phyloP scores from a whole-genome alignment of 2,329 filamentous ascomycete species.

The Passalora sequoiae region DNA sequence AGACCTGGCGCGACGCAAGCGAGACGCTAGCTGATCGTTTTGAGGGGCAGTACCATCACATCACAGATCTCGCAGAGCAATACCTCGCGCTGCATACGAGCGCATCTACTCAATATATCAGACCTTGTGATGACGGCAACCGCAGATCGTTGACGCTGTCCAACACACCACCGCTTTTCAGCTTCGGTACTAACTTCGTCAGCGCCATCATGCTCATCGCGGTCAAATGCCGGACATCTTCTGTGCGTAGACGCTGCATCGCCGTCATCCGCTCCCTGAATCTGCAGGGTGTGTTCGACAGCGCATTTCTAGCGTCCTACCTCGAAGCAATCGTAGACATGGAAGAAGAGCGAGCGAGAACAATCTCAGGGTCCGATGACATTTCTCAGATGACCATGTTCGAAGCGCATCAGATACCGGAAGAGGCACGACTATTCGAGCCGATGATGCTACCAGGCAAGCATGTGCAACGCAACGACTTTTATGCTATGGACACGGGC shows the following conservation, averaged over 20 bases:
- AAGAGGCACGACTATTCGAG: conserved; percentile 6
- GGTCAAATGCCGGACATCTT: conserved; percentile 7
- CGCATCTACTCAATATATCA: neutral
- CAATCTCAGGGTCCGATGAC: neutral
- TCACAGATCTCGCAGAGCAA: conserved; percentile 6
- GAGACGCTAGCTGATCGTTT: conserved; percentile 6
- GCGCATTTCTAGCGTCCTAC: conserved; percentile 6
- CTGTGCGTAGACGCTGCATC: conserved; percentile 4
- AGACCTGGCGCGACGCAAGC: conserved; percentile 4
- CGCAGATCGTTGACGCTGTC: neutral
- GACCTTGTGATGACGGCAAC: neutral
- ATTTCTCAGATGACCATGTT: neutral
- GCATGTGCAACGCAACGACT: conserved; percentile 2
- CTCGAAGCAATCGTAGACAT: conserved; percentile 1
- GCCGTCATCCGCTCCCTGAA: conserved; percentile 2
- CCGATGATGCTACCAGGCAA: conserved; percentile 8
- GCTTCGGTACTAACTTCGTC: conserved; percentile 5
- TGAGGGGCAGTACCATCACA: conserved; percentile 4
- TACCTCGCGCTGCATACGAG: neutral
- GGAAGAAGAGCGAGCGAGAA: conserved; percentile 4
- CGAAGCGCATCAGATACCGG: conserved; percentile 1
- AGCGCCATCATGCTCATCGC: conserved; percentile 2
- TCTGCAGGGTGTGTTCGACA: conserved; percentile 8
- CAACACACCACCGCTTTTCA: conserved; percentile 10
- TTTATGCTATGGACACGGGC: neutral